Conservation (phyloP, 2,329 filamentous ascomycete genomes). For the Penicillium brasilianum region DNA sequence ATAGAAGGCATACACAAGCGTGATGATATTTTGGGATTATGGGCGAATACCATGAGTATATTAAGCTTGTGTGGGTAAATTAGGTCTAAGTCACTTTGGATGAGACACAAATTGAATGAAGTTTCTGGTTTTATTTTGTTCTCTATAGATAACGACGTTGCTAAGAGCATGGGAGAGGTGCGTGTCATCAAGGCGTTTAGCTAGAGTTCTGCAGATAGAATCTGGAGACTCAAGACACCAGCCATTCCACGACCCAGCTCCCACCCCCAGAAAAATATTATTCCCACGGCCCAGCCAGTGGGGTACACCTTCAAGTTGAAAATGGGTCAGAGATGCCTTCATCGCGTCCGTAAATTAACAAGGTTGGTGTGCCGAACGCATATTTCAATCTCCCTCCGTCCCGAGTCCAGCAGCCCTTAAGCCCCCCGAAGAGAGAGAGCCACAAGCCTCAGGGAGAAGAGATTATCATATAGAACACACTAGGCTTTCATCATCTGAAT, state of each 20-base stretch:
- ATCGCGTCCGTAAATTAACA: conserved; percentile 95
- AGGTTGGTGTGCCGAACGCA: conserved; percentile 99
- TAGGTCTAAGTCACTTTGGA: not conserved
- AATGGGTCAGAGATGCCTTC: conserved; percentile 89
- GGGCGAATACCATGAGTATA: not conserved
- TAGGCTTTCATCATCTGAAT: conserved; percentile 98
- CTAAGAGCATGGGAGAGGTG: conserved; percentile 9
- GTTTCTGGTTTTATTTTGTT: no score
- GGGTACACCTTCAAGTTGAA: conserved; percentile 56
- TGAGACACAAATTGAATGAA: not conserved
- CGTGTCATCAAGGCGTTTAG: conserved; percentile 13
- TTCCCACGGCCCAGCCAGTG: conserved; percentile 21
- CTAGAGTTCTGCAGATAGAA: not conserved
- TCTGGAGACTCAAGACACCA: not conserved
- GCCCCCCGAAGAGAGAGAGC: conserved; percentile 82
- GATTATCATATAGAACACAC: conserved; percentile 90
- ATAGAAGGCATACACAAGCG: conserved; percentile 16
- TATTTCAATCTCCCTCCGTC: conserved; percentile 83
- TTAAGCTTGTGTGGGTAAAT: not conserved
- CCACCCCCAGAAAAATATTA: conserved; percentile 1
- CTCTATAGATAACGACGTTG: not conserved
- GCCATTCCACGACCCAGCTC: conserved; percentile 19
- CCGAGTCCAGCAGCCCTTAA: conserved; percentile 78
- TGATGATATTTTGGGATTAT: conserved; percentile 1
- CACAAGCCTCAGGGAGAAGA: conserved; percentile 66